Percentiles rank a stretch among this genome's conserved stretches.
These are phyloP conservation scores for Gloeopeniophorella convolvens DNA, from an alignment of 768 basidiomycete genomes.

Conservation along the genomic window DNA sequence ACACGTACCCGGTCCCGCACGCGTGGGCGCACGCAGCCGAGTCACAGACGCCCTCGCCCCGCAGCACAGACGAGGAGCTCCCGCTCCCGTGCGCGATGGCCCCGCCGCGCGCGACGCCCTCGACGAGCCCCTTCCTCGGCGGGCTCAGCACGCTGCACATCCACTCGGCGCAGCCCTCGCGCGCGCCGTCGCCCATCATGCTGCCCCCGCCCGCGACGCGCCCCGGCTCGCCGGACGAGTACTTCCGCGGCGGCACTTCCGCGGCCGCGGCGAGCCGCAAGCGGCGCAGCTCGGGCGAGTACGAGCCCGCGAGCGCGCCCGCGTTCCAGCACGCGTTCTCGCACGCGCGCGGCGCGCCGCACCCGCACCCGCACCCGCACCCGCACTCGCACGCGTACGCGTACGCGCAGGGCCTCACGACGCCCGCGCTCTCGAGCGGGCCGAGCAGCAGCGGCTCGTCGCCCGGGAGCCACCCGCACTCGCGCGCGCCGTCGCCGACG, in stretches of 20 bases:
- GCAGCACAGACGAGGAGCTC: slow-evolving; percentile 59
- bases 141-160: slow-evolving; percentile 71
- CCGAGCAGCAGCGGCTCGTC: slow-evolving; percentile 61
- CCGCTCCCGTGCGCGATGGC: slow-evolving; percentile 28
- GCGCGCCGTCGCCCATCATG: slow-evolving; percentile 65
- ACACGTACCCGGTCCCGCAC: slow-evolving; percentile 12
- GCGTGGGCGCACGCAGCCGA: slow-evolving; percentile 5
- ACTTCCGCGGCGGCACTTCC: slow-evolving; percentile 24
- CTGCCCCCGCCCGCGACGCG: slow-evolving; percentile 47
- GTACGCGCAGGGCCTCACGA: slow-evolving; percentile 34
- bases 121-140: slow-evolving; percentile 75
- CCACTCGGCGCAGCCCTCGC: slow-evolving; percentile 60
- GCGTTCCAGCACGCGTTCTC: slow-evolving; percentile 26
- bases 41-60: slow-evolving; percentile 64
- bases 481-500: slow-evolving; percentile 56
- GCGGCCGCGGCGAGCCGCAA: slow-evolving; percentile 28
- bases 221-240: slow-evolving; percentile 32
- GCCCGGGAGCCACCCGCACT: slow-evolving; percentile 46
- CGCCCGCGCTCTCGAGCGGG: slow-evolving; percentile 59
- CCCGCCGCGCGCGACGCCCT: slow-evolving; percentile 46
- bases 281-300: slow-evolving; percentile 27
- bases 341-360: slow-evolving; percentile 25
- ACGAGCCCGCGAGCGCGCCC: slow-evolving; percentile 25
- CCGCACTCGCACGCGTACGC: slow-evolving; percentile 24
- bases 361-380: slow-evolving; percentile 23